Conservation (phyloP, 1,284 basidiomycete genomes). For the Sanghuangporus baumii region DNA sequence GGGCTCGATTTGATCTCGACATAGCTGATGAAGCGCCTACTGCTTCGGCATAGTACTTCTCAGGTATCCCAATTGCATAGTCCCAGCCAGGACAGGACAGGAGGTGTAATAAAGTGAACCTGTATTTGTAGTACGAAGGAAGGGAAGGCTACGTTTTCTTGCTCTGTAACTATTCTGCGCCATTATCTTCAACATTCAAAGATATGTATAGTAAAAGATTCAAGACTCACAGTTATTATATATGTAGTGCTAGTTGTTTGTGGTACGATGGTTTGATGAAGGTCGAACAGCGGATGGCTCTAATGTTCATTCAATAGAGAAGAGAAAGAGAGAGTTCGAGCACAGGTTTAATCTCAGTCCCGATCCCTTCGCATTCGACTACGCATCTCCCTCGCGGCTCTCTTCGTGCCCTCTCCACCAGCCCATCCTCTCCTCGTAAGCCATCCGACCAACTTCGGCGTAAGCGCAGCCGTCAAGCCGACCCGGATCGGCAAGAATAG, state of each 20-base stretch:
- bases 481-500: conserved; percentile 87
- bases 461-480: conserved; percentile 83
- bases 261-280: neutral
- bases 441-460: conserved; percentile 82
- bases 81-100: neutral
- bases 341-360: conserved; percentile 24
- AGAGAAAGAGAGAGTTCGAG: neutral
- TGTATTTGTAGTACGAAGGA: conserved; percentile 7
- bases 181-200: neutral
- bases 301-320: neutral
- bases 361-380: conserved; percentile 36
- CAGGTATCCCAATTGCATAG: neutral
- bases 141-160: neutral
- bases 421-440: conserved; percentile 72
- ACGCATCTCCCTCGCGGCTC: conserved; percentile 60
- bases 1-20: neutral
- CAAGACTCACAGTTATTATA: conserved; percentile 2
- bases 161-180: neutral
- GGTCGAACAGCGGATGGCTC: neutral
- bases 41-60: neutral
- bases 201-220: neutral
- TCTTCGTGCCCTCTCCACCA: conserved; percentile 57
- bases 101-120: neutral
- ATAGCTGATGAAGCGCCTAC: conserved; percentile 15
- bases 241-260: neutral